Evolutionary conservation across 805 yeast genomes (phyloP), one percentile per base, ranked within the genome.

Genomic region (Myxozyma sirexii): DNA sequence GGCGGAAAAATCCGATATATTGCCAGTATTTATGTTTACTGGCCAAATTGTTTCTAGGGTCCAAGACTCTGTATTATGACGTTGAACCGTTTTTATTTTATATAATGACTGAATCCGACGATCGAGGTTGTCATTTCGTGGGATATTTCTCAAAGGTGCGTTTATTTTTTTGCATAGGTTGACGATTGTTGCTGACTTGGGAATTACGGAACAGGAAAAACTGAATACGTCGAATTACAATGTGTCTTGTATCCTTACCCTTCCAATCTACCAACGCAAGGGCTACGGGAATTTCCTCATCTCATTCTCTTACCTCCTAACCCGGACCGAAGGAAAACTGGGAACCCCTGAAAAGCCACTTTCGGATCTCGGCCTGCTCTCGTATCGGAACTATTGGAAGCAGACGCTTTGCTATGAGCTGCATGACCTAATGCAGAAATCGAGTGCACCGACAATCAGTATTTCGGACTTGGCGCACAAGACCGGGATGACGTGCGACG

Each of bases 301-400:
- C 70, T 96, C 89, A 64, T 90, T 94, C 72, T 89, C 97, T 57
- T 94, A 94, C 70, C 74, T 91, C 17, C 75, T 94, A 49, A 82
- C 94, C 1, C 77, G 87, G 53, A 79, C 83, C 59, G 97, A 93
- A 71, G 84, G 81, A 67, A 86, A 85, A 63, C 80, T 81, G 57
- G 99, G 98, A 0, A 88, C 97, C 0, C 99, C 99, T 0, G 99
- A 94, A 69, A 93, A 92, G 70, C 99, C 99, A 0, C 77, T 93
- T 58, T 86, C 94, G 66, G 92, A 88, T 64, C 75, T 93, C 56
- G 99, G 99, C 0, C 75, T 91, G 52, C 73, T 88, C 31, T 88
- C 97, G 61, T 94, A 93, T 72, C 77, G 96, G 63, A 88, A 84
- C 67, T 93, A 88, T 72, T 94, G 98, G 98, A 86, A 82, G 66